Base-by-base conservation (phyloP, 768 basidiomycete genomes). In the Flagelloscypha sp. region DNA sequence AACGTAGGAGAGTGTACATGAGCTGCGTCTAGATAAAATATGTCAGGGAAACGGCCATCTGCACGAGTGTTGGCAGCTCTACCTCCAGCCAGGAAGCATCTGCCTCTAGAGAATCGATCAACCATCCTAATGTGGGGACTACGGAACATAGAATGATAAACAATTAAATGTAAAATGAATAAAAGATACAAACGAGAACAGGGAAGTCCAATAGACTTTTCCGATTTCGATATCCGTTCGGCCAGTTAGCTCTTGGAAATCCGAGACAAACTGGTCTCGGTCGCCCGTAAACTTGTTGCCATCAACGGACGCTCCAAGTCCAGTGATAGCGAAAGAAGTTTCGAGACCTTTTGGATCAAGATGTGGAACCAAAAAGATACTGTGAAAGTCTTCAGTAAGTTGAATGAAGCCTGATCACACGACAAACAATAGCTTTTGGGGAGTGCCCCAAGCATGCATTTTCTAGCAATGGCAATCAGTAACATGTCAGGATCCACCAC, bases 91-190 rank as follows among this genome's bases (percentile, higher is more conserved):
- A 74, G 32, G 40, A 72, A 73, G 8, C 64, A 65, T 15, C 67
- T 54, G 2, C 68, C 68, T 4, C 44, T 38, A 12, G 53, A 44
- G 42, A 72, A 65, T 15, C 48, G 57, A 27, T 71, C 45, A 0
- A 61, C 63, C 66, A 72, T 67, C 7, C 72, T 57, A 19, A 72
- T 60, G 45, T 70, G 70, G 1, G 69, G 61, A 19, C 71, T 65
- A 33, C 28, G n/a, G n/a, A 18, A 6, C 8, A 12, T 20, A 11
- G 19, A 40, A 37, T 9, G 40, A 43, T 27, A 25, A 20, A 25
- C 29, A 13, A n/a, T n/a, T n/a, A n/a, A 2, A 36, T 9, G 19
- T 18, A 20, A 33, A 24, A 9, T 37, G 36, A 2, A 8, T n/a
- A 7, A 35, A 44, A 19, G 13, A 33, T 38, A 23, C 49, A 37